Evolutionary conservation across 805 yeast genomes (phyloP), one percentile per base, ranked within the genome.

Genomic region (Tetrapisispora arboricola): DNA sequence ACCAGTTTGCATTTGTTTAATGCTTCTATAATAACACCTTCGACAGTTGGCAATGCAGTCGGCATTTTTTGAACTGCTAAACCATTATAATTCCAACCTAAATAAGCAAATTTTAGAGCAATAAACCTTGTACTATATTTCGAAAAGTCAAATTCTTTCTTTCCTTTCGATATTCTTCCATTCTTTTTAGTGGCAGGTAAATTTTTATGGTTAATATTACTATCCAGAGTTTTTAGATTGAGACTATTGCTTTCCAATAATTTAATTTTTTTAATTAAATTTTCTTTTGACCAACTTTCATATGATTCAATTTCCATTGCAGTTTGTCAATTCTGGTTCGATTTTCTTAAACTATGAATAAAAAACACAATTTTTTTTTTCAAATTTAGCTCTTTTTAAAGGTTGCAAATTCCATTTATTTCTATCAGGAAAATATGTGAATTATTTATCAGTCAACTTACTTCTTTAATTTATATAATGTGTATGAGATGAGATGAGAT

Each of bases 11-110:
- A 76, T 47, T 70, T 75, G 38, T 70, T 64, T 60, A 92, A 58
- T 0, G 94, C 95, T 31, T 80, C 73, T 30, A 92, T 59, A 4
- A 92, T 72, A 28, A 71, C 73, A 26, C 77, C 78, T 55, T 92
- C 98, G 2, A 92, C 90, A 0, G 98, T 92, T 0, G 94, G 95
- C 8, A 84, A 63, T 1, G 80, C 81, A 0, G 92, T 82, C 3
- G 74, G 75, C 21, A 78, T 87, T 44, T 71, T 72, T 61, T 92
- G 97, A 37, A 75, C 65, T 0, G 94, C 95, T 22, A 92, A 66
- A 0, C 98, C 98, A 55, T 81, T 86, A 60, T 92, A 92, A 54
- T 82, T 75, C 96, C 96, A 90, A 1, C 98, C 98, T 38, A 84
- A 55, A 59, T 92, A 92, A 0, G 95, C 82, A 64, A 92, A 92